Conservation (phyloP, 805 yeast species). For the Pichia deserticola region DNA sequence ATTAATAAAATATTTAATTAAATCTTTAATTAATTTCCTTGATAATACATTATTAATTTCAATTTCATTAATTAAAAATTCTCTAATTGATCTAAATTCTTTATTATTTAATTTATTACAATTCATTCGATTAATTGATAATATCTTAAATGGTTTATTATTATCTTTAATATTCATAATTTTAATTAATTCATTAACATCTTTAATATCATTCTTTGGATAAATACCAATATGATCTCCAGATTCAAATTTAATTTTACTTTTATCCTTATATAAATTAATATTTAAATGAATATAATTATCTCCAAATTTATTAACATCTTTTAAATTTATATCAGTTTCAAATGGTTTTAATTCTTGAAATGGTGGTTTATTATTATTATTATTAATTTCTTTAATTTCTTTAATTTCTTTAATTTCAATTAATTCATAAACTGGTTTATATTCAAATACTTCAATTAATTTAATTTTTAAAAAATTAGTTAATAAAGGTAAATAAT, state of each 20-base stretch:
- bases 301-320: conserved; percentile 55
- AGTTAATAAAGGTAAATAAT: conserved; percentile 39
- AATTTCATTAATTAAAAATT: conserved; percentile 69
- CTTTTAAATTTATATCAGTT: conserved; percentile 41
- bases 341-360: conserved; percentile 48
- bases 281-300: conserved; percentile 64
- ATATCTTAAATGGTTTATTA: conserved; percentile 44
- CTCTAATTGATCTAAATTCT: conserved; percentile 48
- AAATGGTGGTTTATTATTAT: conserved; percentile 17
- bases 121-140: conserved; percentile 53
- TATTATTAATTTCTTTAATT: background rate
- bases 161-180: conserved; percentile 50
- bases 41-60: conserved; percentile 85
- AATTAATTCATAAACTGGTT: conserved; percentile 47
- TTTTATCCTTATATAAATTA: conserved; percentile 45
- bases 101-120: conserved; percentile 38
- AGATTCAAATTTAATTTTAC: conserved; percentile 71
- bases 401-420: conserved; percentile 15
- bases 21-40: conserved; percentile 53
- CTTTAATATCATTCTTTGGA: conserved; percentile 71
- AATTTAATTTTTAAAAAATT: background rate
- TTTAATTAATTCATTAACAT: conserved; percentile 52
- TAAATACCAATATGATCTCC: conserved; percentile 93
- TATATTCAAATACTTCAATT: conserved; percentile 33
- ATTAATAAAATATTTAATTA: conserved; percentile 2